A percentile compares a stretch with the other conserved stretches of the same genome.
These are phyloP conservation scores for Pachysandra terminalis DNA, from an alignment of 164 flowering plant species.

Conservation along the genomic window DNA sequence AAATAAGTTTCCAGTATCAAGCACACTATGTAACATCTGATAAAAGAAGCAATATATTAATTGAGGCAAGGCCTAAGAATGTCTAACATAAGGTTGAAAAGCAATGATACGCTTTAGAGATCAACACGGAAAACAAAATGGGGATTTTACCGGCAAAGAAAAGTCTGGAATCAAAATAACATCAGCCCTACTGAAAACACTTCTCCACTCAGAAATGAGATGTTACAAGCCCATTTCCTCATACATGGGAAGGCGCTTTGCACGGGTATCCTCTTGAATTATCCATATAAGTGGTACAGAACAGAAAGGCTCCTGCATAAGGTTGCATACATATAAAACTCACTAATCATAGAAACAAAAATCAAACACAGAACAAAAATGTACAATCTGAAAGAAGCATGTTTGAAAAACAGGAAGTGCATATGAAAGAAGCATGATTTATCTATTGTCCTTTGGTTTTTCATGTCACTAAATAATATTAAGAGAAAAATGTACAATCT, in stretches of 20 bases:
- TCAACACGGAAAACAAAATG: conserved; percentile 2
- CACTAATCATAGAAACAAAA: too few species aligned
- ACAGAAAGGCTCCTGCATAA: too few species aligned
- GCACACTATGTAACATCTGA: conserved; percentile 73
- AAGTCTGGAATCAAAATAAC: conserved; percentile 79
- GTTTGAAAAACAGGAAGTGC: too few species aligned
- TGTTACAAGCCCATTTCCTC: conserved; percentile 54
- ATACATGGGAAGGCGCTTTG: too few species aligned
- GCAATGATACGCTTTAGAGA: background rate
- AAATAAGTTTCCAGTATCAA: conserved; percentile 94
- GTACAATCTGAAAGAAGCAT: too few species aligned
- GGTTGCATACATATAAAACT: too few species aligned
- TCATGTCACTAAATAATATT: too few species aligned
- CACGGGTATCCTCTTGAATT: conserved; percentile 80
- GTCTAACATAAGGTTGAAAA: background rate
- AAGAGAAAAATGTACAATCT: too few species aligned
- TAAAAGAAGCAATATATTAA: too few species aligned
- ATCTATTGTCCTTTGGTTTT: too few species aligned
- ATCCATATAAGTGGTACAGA: conserved; percentile 91
- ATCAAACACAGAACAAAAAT: too few species aligned
- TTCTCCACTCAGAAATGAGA: conserved; percentile 73
- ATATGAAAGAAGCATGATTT: too few species aligned
- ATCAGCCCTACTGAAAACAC: conserved; percentile 73
- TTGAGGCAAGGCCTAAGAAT: conserved; percentile 13
- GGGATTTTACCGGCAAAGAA: conserved; percentile 62